Base-by-base conservation (phyloP, 2,329 filamentous ascomycete genomes). In the Rhinocladiella mackenziei region DNA sequence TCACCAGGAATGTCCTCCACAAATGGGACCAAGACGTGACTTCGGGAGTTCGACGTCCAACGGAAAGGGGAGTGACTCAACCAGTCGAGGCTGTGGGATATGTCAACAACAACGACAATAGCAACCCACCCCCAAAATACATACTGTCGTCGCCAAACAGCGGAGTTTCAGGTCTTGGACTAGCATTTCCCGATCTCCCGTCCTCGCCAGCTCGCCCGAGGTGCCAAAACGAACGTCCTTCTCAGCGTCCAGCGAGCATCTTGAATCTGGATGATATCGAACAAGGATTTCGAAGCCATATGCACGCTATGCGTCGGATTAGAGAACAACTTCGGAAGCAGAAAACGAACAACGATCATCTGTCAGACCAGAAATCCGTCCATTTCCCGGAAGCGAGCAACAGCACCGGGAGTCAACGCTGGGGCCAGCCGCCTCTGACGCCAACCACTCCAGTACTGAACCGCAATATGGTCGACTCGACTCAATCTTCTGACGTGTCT, bases 221-320 rank as follows among this genome's bases (percentile, higher is more conserved):
- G n/a, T n/a, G n/a, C n/a, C 42, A 18, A 22, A 30, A 43, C 19
- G 19, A 22, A n/a, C 18, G 4, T 7, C 20, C 18, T 6, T 19
- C 32, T 5, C 30, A 31, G 7, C 37, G 33, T 34, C 23, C 49
- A 4, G 29, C 28, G 22, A 36, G 40, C 9, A 20, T 38, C 11
- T 11, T 40, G 28, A 50, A 53, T 15, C 36, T 53, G 22, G 50
- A 53, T 17, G 43, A 43, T 19, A 53, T 53, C 17, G 50, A 53
- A 38, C 37, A 39, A 5, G 50, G 45, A 1, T 53, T 53, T 25
- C 50, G 50, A 10, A 53, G 34, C 28, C 50, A 53, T 17, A 50
- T 50, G 46, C 46, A 53, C 30, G 50, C 50, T 32, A 53, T 53
- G 50, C 42, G 50, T 2, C 45, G 50, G 18, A 53, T 53, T 17